phyloP scores from a whole-genome alignment of 371 early-diverging fungal genomes.

The Apophysomyces elegans region DNA sequence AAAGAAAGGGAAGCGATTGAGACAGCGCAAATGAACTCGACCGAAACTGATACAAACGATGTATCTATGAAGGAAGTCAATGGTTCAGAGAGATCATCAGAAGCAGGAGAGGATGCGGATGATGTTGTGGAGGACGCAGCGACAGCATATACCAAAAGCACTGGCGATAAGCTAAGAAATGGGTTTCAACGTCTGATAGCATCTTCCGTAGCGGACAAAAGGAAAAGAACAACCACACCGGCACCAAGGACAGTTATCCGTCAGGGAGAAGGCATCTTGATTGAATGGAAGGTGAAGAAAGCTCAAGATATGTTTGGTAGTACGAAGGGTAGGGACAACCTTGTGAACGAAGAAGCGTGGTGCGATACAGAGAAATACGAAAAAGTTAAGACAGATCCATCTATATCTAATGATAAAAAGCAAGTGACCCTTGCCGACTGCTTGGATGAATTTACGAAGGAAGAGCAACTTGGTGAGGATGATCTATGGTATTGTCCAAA shows the following conservation, averaged over 20 bases:
- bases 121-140: slow-evolving; percentile 18
- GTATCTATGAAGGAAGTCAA: not conserved
- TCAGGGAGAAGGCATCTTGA: slow-evolving; percentile 45
- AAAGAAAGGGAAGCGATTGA: slow-evolving; percentile 20
- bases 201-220: slow-evolving; percentile 13
- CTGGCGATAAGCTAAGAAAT: not conserved
- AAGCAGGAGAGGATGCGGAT: slow-evolving; percentile 16
- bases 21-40: not conserved
- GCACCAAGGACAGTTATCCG: slow-evolving; percentile 33
- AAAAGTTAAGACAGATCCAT: slow-evolving; percentile 28
- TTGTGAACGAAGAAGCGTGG: slow-evolving; percentile 33
- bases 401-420: slow-evolving; percentile 25
- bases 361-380: slow-evolving; percentile 28
- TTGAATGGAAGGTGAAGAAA: slow-evolving; percentile 29
- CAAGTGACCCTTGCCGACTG: slow-evolving; percentile 74
- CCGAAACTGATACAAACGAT: not conserved
- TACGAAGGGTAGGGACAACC: not conserved
- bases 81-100: not conserved
- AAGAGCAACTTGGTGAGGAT: slow-evolving; percentile 82
- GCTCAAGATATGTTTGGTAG: slow-evolving; percentile 39
- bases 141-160: not conserved
- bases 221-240: not conserved
- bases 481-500: slow-evolving; percentile 86
- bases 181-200: not conserved
- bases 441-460: slow-evolving; percentile 76